Evolutionary conservation across 768 basidiomycete genomes (phyloP).

Genomic region (Psilocybe subaeruginosa): DNA sequence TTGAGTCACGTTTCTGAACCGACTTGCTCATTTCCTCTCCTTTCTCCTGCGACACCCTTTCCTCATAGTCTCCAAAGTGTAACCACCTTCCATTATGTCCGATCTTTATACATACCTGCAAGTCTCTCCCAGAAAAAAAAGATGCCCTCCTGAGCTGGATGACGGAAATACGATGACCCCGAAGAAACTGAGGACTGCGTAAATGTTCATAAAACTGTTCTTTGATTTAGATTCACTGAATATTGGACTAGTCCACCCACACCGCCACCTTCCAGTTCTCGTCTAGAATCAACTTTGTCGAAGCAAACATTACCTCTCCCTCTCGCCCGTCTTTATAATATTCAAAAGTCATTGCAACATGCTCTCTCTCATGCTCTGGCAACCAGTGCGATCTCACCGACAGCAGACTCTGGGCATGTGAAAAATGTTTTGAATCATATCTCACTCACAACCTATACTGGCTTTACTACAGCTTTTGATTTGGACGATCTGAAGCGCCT

Average conservation of each 20-base stretch:
- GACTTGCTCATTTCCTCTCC: neutral
- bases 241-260: slow-evolving; percentile 53
- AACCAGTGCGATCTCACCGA: slow-evolving; percentile 78
- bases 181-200: slow-evolving; percentile 68
- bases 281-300: slow-evolving; percentile 25
- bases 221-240: neutral
- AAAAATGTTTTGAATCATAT: slow-evolving; percentile 80
- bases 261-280: slow-evolving; percentile 53
- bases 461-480: slow-evolving; percentile 64
- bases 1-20: slow-evolving; percentile 9
- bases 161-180: slow-evolving; percentile 63
- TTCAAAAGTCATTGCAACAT: slow-evolving; percentile 76
- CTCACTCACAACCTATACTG: slow-evolving; percentile 69
- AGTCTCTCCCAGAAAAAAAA: slow-evolving; percentile 74
- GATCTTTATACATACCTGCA: slow-evolving; percentile 63
- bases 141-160: slow-evolving; percentile 53
- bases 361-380: slow-evolving; percentile 86
- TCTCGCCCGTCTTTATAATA: slow-evolving; percentile 60
- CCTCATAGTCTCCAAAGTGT: slow-evolving; percentile 7
- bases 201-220: slow-evolving; percentile 24
- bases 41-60: slow-evolving; percentile 23
- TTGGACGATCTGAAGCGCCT: slow-evolving; percentile 73
- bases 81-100: slow-evolving; percentile 41
- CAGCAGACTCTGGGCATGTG: slow-evolving; percentile 73
- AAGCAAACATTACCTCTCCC: slow-evolving; percentile 50